Evolutionary conservation across 2,329 filamentous ascomycete species (phyloP).

Genomic region (Coleophoma cylindrospora): DNA sequence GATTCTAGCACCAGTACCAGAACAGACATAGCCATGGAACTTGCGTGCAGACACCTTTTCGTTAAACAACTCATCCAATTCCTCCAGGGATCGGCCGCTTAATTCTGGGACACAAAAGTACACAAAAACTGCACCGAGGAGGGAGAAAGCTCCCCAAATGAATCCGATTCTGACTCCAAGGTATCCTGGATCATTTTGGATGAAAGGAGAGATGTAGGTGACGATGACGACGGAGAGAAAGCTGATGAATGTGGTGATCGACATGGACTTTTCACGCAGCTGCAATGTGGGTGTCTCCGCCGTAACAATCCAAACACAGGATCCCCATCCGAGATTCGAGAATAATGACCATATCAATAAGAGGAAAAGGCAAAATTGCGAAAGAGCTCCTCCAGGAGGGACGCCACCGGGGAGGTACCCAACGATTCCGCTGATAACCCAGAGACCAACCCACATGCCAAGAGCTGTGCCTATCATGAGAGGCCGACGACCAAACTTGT

Average conservation of each 20-base stretch:
- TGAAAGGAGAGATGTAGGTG: constrained; percentile 29
- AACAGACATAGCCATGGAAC: constrained; percentile 1
- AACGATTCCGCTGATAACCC: background rate
- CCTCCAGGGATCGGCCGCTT: constrained; percentile 7
- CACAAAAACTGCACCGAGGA: constrained; percentile 27
- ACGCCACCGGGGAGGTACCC: background rate
- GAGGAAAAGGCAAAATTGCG: background rate
- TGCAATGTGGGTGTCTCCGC: constrained; percentile 13
- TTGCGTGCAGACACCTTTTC: constrained; percentile 3
- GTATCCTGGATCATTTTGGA: constrained; percentile 23
- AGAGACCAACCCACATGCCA: background rate
- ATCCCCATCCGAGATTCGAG: constrained; percentile 11
- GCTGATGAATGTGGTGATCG: constrained; percentile 6
- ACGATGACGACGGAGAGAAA: constrained; percentile 18
- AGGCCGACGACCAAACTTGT: background rate
- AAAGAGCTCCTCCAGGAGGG: background rate
- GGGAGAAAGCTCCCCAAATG: constrained; percentile 28
- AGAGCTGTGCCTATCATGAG: background rate
- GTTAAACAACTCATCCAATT: constrained; percentile 6
- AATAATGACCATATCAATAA: constrained; percentile 1
- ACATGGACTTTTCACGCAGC: constrained; percentile 9
- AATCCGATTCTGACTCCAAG: constrained; percentile 34
- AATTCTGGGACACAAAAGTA: constrained; percentile 32
- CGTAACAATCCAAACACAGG: constrained; percentile 14
- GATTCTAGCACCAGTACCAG: background rate